phyloP scores from a whole-genome alignment of 768 basidiomycete species.

The Omphalotus guepiniiformis region DNA sequence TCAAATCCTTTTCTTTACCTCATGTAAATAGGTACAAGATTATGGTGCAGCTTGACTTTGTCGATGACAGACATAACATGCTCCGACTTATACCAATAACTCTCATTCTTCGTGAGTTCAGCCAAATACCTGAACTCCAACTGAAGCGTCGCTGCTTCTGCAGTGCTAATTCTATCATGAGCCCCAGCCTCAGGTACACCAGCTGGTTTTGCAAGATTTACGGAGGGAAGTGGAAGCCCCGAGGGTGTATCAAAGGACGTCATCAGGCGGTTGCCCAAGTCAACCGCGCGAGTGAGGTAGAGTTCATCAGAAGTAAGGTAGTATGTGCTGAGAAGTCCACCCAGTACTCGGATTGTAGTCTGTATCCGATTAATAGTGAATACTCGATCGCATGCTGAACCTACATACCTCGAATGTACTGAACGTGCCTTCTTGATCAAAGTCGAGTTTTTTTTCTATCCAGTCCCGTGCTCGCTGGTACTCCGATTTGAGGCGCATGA shows the following conservation, averaged over 20 bases:
- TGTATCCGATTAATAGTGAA: conserved; percentile 20
- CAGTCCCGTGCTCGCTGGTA: conserved; percentile 59
- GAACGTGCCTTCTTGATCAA: conserved; percentile 58
- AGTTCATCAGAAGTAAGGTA: conserved; percentile 56
- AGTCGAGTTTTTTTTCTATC: conserved; percentile 49
- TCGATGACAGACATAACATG: conserved; percentile 60
- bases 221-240: conserved; percentile 58
- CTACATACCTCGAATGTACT: conserved; percentile 78
- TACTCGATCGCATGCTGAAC: conserved; percentile 13
- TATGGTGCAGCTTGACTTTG: conserved; percentile 43
- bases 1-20: conserved; percentile 48
- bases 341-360: conserved; percentile 75
- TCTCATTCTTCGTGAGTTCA: conserved; percentile 54
- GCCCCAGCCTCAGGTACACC: conserved; percentile 51
- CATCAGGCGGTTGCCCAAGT: conserved; percentile 65
- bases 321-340: conserved; percentile 66
- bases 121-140: conserved; percentile 74
- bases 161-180: conserved; percentile 52
- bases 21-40: conserved; percentile 71
- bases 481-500: conserved; percentile 64
- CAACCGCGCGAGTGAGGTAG: conserved; percentile 57
- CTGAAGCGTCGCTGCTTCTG: conserved; percentile 69
- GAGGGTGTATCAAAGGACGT: conserved; percentile 62
- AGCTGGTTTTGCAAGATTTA: conserved; percentile 50
- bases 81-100: conserved; percentile 67